These are phyloP conservation scores for Cerrena zonata DNA, from an alignment of 1,284 basidiomycete genomes.

Conservation along the genomic window DNA sequence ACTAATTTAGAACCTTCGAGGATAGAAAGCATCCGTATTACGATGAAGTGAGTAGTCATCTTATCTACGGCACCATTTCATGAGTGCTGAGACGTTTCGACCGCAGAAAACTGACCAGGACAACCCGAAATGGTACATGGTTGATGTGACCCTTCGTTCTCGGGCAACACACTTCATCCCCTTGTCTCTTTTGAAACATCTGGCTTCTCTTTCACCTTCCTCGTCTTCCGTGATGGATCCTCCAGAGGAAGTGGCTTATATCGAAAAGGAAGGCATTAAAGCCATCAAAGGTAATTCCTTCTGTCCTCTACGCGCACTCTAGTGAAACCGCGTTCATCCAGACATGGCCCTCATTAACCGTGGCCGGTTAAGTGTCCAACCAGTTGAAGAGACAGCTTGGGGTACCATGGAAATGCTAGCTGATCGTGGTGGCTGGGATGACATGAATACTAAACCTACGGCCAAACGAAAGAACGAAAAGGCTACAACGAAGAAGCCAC, in stretches of 20 bases:
- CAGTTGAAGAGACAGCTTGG: slow-evolving; percentile 69
- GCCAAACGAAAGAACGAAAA: neutral
- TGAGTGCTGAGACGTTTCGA: neutral
- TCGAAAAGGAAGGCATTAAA: slow-evolving; percentile 53
- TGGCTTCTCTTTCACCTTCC: slow-evolving; percentile 35
- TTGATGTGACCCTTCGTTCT: slow-evolving; percentile 70
- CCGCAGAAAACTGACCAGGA: slow-evolving; percentile 68
- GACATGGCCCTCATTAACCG: slow-evolving; percentile 80
- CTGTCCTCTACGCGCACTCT: neutral
- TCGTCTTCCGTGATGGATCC: slow-evolving; percentile 24
- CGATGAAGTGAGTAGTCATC: slow-evolving; percentile 53
- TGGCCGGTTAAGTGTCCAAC: slow-evolving; percentile 84
- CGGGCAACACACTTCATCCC: slow-evolving; percentile 75
- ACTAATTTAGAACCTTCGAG: neutral
- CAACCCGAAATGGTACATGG: slow-evolving; percentile 90
- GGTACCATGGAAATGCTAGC: slow-evolving; percentile 63
- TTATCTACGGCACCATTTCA: too few species aligned
- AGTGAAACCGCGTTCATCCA: slow-evolving; percentile 18
- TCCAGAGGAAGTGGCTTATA: slow-evolving; percentile 57
- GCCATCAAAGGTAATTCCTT: slow-evolving; percentile 52
- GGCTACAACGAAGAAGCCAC: neutral
- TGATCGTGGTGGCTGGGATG: slow-evolving; percentile 68
- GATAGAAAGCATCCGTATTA: slow-evolving; percentile 78
- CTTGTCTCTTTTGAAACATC: slow-evolving; percentile 66
- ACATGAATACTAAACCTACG: slow-evolving; percentile 10